Percentiles rank a stretch among this genome's conserved stretches.
These are phyloP conservation scores for Calophaca sinica DNA, from an alignment of 306 rosid species.

Conservation along the genomic window DNA sequence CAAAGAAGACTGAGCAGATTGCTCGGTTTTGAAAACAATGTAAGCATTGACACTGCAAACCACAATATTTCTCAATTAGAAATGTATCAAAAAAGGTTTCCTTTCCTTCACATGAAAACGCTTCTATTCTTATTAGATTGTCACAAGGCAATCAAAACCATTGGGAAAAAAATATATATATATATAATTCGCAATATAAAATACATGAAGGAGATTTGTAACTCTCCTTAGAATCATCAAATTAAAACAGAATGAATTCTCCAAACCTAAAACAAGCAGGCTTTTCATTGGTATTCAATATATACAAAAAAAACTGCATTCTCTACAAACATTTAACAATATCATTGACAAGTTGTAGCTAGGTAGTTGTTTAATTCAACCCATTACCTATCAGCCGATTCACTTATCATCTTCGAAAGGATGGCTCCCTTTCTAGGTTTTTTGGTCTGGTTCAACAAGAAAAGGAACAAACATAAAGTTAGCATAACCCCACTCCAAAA, in stretches of 20 bases:
- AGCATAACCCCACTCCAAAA: background rate
- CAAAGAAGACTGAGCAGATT: conserved; percentile 85
- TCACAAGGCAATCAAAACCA: conserved; percentile 6
- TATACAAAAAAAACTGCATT: conserved; percentile 29
- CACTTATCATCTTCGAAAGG: conserved; percentile 71
- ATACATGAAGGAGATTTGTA: conserved; percentile 11
- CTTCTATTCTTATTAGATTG: background rate
- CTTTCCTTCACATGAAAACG: conserved; percentile 11
- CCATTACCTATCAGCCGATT: conserved; percentile 77
- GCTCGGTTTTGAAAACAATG: conserved; percentile 74
- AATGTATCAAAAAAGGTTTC: conserved; percentile 26
- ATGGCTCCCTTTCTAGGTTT: conserved; percentile 89
- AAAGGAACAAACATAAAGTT: conserved; percentile 6
- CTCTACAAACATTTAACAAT: conserved; percentile 17
- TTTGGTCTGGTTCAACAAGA: conserved; percentile 68
- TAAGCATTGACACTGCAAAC: conserved; percentile 84
- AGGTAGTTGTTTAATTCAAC: conserved; percentile 6
- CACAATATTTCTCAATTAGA: conserved; percentile 42
- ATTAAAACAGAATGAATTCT: conserved; percentile 10
- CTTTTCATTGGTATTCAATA: background rate
- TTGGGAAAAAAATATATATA: background rate
- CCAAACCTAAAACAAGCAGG: background rate
- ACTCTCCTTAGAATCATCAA: conserved; percentile 15
- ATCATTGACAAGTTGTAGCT: background rate
- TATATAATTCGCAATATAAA: conserved; percentile 14